Conservation (phyloP, 2,329 filamentous ascomycete species). For the Aspergillus nomiae region DNA sequence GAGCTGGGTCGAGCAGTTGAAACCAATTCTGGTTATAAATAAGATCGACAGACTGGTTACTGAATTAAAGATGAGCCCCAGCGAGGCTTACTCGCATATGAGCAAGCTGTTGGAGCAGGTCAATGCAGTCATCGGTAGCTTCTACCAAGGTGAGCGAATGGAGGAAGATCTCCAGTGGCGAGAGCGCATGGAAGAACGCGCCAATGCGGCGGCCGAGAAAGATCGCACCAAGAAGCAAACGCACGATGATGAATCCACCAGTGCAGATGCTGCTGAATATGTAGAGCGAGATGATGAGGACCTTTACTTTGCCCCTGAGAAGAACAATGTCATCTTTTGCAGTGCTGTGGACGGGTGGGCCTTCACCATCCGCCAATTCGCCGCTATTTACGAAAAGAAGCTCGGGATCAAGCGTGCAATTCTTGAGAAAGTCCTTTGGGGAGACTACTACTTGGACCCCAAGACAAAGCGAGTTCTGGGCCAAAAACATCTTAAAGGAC, state of each 20-base stretch:
- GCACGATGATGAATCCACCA: constrained; percentile 51
- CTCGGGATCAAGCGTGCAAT: constrained; percentile 86
- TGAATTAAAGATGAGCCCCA: constrained; percentile 89
- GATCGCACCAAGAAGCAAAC: constrained; percentile 41
- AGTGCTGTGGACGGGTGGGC: constrained; percentile 99
- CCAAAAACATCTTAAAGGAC: constrained; percentile 88
- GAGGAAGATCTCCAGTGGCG: constrained; percentile 97
- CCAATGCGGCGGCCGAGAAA: constrained; percentile 68
- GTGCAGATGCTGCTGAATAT: constrained; percentile 61
- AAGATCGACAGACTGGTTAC: constrained; percentile 96
- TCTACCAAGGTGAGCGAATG: constrained; percentile 98
- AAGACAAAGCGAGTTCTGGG: constrained; percentile 94
- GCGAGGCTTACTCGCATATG: constrained; percentile 85
- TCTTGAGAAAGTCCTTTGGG: constrained; percentile 95
- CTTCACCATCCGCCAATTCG: constrained; percentile 94
- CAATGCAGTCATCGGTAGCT: constrained; percentile 94
- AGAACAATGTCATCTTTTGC: constrained; percentile 98
- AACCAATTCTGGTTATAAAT: constrained; percentile 93
- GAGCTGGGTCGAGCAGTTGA: constrained; percentile 93
- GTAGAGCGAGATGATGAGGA: constrained; percentile 95
- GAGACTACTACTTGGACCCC: constrained; percentile 92
- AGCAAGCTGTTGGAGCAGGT: constrained; percentile 91
- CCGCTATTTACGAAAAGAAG: constrained; percentile 92
- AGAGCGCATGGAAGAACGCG: constrained; percentile 84
- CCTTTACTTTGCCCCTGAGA: constrained; percentile 96